Evolutionary conservation across 129 eudicot genomes (phyloP).

Genomic region (Heracleum sosnowskyi): DNA sequence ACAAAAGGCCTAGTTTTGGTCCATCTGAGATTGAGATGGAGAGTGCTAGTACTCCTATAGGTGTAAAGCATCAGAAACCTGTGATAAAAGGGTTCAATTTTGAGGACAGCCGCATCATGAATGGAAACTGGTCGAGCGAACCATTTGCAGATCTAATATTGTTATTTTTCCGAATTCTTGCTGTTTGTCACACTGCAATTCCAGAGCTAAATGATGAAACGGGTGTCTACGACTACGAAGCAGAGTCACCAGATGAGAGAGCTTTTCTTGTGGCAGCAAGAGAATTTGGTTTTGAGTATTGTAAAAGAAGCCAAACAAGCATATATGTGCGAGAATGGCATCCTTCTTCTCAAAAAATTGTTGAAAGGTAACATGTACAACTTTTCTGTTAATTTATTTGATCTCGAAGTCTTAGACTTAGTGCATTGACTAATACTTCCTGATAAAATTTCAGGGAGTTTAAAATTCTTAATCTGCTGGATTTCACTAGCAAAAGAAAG

Average conservation of each 20-base stretch:
- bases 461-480: slow-evolving; percentile 81
- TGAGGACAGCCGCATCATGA: slow-evolving; percentile 76
- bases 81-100: slow-evolving; percentile 73
- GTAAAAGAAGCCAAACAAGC: slow-evolving; percentile 81
- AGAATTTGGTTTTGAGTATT: slow-evolving; percentile 92
- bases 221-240: slow-evolving; percentile 63
- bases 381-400: neutral
- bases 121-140: slow-evolving; percentile 75
- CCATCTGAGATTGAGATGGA: slow-evolving; percentile 66
- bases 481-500: slow-evolving; percentile 95
- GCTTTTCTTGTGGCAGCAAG: slow-evolving; percentile 98
- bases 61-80: slow-evolving; percentile 29
- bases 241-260: slow-evolving; percentile 97
- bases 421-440: neutral
- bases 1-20: slow-evolving; percentile 13
- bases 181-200: slow-evolving; percentile 94
- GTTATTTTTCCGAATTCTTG: slow-evolving; percentile 73
- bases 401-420: neutral
- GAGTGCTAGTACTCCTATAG: slow-evolving; percentile 34
- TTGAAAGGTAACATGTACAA: slow-evolving; percentile 53
- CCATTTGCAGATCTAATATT: slow-evolving; percentile 52
- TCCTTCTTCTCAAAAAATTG: slow-evolving; percentile 47
- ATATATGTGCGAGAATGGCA: slow-evolving; percentile 70
- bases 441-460: slow-evolving; percentile 52
- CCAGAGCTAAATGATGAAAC: slow-evolving; percentile 84